Evolutionary conservation across 140 eudicot species (phyloP), one percentile per base, ranked within the genome.

Genomic region (Anethum foeniculum): DNA sequence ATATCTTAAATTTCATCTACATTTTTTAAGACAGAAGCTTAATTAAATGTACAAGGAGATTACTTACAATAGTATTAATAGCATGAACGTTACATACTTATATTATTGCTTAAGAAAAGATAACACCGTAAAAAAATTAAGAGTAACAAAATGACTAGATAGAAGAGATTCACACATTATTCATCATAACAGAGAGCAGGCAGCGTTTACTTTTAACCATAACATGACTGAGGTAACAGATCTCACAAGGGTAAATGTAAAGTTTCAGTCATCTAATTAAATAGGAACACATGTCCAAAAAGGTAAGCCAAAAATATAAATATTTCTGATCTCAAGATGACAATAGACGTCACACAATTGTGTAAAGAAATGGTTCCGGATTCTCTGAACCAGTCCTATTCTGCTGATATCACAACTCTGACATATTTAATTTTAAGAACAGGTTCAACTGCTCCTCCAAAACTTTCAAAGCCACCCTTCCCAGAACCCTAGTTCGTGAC

Each of bases 381-480:
- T 68, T 58, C 43, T 68, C 7, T 34, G 43, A 68, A 68, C 74
- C 43, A 30, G 43, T 12, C 43, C 23, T 43, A 68, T 34, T 28
- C 30, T 32, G 23, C 74, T 30, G 43, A 68, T 34, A 27, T 27
- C 16, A 68, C 19, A 68, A 28, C 23, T 58, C 67, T 58, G 15
- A 32, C 68, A 58, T 58, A 23, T 58, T 58, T n/a, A 68, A 27
- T 19, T 10, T n/a, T 39, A 85, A 19, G 80, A 80, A 32, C 77
- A 86, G 69, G 81, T 86, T 60, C 47, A 84, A 80, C 92, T 86
- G 87, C 91, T 32, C 83, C 85, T 39, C 89, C 92, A 56, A 80
- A 83, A 73, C 91, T 82, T 10, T 89, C 86, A 68, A 43, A 68
- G 3, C 74, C 90, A 30, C 89, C 83, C 48, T 83, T 86, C 9